Evolutionary conservation across 2,329 filamentous ascomycete species (phyloP), one percentile per base, ranked within the genome.

Genomic region (Microdochium paspali): DNA sequence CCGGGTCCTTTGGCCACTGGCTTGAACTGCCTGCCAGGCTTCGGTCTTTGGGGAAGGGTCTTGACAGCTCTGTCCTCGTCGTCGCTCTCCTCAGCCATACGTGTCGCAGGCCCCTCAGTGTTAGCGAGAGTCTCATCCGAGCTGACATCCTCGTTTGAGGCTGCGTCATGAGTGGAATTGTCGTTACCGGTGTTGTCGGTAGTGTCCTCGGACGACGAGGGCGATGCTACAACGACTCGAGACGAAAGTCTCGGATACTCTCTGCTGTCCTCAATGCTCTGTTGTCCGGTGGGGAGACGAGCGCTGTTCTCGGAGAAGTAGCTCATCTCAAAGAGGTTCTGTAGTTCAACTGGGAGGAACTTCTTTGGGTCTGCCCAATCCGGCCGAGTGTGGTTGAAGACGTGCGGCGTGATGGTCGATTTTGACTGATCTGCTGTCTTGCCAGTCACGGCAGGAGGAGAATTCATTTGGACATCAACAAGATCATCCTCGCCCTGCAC

Each of bases 401-500:
- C 62, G 54, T 67, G 44, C 20, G 23, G 50, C 2, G 45, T 30
- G 1, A 25, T 48, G 15, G n/a, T 35, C 47, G 35, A 18, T 9
- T 20, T 50, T 47, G 25, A 18, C 28, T 56, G 52, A 10, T 51
- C 52, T 18, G 51, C 47, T 30, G 53, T 47, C 46, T 59, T 61
- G 39, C 62, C 61, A 23, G 55, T 53, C 49, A 74, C 69, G 15
- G 60, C 60, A 2, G 70, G 69, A 56, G 89, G 84, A 46, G 81
- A 82, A 15, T 21, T 20, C 84, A 96, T 90, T 1, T 86, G 87
- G 15, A 98, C 83, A 60, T 96, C 87, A 5, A 97, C 87, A 58
- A 96, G 80, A 51, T 88, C 88, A 51, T 96, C 90, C 62, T 96
- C 91, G 10, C 89, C 87, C 61, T 90, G 84, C 2, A 95, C 78